A percentile compares a stretch with the other conserved stretches of the same genome.
These are phyloP conservation scores for Didymella sp. DNA, from an alignment of 2,329 filamentous ascomycete species.

Conservation along the genomic window DNA sequence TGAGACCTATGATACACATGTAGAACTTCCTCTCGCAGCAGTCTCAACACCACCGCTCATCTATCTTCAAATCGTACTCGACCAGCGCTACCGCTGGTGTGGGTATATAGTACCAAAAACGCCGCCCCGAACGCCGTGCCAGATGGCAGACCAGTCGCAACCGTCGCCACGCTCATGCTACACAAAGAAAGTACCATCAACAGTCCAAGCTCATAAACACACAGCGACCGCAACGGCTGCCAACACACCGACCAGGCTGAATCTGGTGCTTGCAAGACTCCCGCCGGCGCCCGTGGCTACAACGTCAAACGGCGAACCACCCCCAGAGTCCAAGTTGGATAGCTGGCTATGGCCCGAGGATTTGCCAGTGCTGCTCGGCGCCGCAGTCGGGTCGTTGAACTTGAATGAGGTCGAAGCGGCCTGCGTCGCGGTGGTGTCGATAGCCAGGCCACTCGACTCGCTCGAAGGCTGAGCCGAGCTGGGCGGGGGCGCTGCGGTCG, in stretches of 20 bases:
- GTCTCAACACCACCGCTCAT: too few relatives aligned
- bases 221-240: neutral
- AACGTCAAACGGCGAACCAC: conserved; percentile 57
- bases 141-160: conserved; percentile 2
- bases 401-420: conserved; percentile 4
- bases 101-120: conserved; percentile 43
- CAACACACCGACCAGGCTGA: neutral
- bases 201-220: neutral
- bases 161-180: conserved; percentile 1
- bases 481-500: conserved; percentile 10
- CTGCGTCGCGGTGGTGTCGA: conserved; percentile 27
- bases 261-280: too few relatives aligned
- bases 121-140: conserved; percentile 24
- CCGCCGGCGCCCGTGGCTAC: conserved; percentile 30
- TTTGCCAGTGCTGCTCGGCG: conserved; percentile 14
- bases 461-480: conserved; percentile 4
- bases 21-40: too few relatives aligned
- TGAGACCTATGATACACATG: too few relatives aligned
- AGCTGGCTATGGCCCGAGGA: conserved; percentile 36
- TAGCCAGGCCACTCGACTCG: conserved; percentile 16
- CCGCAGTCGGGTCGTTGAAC: neutral
- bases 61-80: neutral
- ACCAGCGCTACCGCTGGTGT: conserved; percentile 7
- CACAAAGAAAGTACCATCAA: neutral
- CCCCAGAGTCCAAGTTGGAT: conserved; percentile 49